These are phyloP conservation scores for Penicillium psychrofluorescens DNA, from an alignment of 495 filamentous ascomycete species.

Conservation along the genomic window DNA sequence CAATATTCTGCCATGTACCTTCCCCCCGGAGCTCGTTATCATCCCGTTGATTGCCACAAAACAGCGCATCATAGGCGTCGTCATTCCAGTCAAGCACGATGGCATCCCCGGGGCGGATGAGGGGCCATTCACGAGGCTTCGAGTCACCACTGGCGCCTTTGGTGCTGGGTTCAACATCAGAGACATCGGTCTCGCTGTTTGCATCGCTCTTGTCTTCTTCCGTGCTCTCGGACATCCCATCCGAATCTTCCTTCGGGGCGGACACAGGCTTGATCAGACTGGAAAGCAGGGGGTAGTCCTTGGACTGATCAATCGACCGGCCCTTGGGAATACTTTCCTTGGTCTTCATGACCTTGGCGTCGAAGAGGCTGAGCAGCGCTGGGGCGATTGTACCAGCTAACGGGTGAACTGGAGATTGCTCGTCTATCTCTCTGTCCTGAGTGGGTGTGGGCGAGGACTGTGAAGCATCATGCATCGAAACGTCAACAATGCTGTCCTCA, in stretches of 20 bases:
- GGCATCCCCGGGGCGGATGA: conserved; percentile 71
- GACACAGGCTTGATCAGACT: conserved; percentile 31
- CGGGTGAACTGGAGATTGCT: conserved; percentile 10
- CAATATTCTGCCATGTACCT: conserved; percentile 44
- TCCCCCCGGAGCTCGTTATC: conserved; percentile 42
- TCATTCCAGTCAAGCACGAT: conserved; percentile 79
- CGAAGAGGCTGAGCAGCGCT: conserved; percentile 61
- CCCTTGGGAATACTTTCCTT: conserved; percentile 54
- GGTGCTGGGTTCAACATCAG: conserved; percentile 1
- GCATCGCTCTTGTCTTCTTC: conserved; percentile 11
- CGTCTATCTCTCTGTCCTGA: conserved; percentile 8
- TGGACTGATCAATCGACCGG: conserved; percentile 50
- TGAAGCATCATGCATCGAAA: conserved; percentile 67
- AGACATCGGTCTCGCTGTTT: conserved; percentile 7
- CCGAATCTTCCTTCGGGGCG: conserved; percentile 3
- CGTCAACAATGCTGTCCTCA: conserved; percentile 85
- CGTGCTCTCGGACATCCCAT: conserved; percentile 1
- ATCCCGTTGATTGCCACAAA: conserved; percentile 43
- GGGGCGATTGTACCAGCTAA: conserved; percentile 44
- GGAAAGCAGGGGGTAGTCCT: conserved; percentile 47
- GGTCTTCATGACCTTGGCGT: conserved; percentile 52
- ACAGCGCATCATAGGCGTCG: conserved; percentile 60
- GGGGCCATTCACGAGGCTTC: conserved; percentile 25
- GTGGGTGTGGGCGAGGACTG: conserved; percentile 14
- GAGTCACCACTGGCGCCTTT: conserved; percentile 5